phyloP scores from a whole-genome alignment of 2,329 filamentous ascomycete species.

The Aspergillus sp. region DNA sequence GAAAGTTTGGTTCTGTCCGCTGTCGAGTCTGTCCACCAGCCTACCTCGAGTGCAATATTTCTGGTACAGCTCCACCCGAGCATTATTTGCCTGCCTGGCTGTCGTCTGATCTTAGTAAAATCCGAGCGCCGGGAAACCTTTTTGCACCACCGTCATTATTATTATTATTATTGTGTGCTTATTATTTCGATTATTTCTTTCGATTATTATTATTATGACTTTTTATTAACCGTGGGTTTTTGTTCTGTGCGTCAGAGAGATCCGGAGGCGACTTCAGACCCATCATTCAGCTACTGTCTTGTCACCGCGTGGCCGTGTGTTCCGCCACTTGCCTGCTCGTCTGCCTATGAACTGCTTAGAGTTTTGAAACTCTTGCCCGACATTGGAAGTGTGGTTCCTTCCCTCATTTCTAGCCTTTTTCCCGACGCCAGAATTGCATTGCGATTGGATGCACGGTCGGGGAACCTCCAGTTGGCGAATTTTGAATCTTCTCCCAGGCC shows the following conservation, averaged over 20 bases:
- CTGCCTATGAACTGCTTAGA: conserved; percentile 8
- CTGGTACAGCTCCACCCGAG: conserved; percentile 24
- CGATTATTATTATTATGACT: conserved; percentile 14
- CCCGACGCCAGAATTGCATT: not conserved
- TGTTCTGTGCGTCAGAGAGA: conserved; percentile 21
- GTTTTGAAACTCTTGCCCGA: conserved; percentile 12
- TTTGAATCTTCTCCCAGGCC: conserved; percentile 5
- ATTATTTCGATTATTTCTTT: conserved; percentile 9
- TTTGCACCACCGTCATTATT: conserved; percentile 10
- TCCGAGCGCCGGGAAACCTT: conserved; percentile 8
- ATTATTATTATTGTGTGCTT: conserved; percentile 10
- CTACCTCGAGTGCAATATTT: not conserved
- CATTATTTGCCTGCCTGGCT: conserved; percentile 21
- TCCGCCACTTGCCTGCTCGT: conserved; percentile 16
- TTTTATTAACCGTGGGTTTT: conserved; percentile 13
- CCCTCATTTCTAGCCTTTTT: conserved; percentile 4
- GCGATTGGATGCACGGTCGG: conserved; percentile 10
- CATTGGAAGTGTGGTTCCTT: conserved; percentile 3
- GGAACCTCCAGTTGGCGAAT: conserved; percentile 10
- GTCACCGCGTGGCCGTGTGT: conserved; percentile 21
- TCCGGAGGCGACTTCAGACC: conserved; percentile 24
- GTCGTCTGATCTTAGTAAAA: conserved; percentile 19
- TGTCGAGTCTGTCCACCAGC: not conserved
- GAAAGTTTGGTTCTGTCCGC: conserved; percentile 20
- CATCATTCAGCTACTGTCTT: conserved; percentile 28